phyloP scores from a whole-genome alignment of 1,139 yeast genomes.

The Hanseniaspora sp. region DNA sequence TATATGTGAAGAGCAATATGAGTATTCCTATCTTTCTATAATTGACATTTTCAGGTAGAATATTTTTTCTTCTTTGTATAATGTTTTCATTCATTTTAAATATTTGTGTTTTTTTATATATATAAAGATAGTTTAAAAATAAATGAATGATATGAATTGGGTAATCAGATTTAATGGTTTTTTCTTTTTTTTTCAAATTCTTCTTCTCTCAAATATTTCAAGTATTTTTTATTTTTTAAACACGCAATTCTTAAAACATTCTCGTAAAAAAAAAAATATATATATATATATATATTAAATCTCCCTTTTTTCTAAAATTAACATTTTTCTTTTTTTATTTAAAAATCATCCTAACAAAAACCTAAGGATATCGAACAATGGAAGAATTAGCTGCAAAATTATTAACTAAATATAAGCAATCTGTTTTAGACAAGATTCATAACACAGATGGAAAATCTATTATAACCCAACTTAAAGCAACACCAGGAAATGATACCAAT shows the following conservation, averaged over 20 bases:
- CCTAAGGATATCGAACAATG: background rate
- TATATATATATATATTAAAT: no score
- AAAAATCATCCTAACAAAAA: background rate
- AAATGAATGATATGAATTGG: no score
- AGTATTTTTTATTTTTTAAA: no score
- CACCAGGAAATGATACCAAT: slow-evolving; percentile 6
- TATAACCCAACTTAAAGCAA: background rate
- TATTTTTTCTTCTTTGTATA: background rate
- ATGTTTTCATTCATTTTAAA: background rate
- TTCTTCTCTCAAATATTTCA: no score
- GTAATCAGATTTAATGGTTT: no score
- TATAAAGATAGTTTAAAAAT: no score
- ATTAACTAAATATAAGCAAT: slow-evolving; percentile 8
- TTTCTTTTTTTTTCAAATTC: no score
- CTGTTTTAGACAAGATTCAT: background rate
- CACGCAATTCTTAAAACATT: no score
- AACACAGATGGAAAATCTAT: background rate
- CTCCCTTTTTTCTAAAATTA: no score
- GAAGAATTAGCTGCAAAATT: slow-evolving; percentile 2
- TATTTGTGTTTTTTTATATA: no score
- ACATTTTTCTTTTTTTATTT: no score
- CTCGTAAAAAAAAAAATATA: no score
- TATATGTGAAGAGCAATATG: background rate
- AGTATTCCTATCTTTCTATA: background rate
- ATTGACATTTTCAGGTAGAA: background rate